Percentiles rank a stretch among this genome's conserved stretches.
phyloP scores from a whole-genome alignment of 2,329 filamentous ascomycete genomes.

The Nemania abortiva region DNA sequence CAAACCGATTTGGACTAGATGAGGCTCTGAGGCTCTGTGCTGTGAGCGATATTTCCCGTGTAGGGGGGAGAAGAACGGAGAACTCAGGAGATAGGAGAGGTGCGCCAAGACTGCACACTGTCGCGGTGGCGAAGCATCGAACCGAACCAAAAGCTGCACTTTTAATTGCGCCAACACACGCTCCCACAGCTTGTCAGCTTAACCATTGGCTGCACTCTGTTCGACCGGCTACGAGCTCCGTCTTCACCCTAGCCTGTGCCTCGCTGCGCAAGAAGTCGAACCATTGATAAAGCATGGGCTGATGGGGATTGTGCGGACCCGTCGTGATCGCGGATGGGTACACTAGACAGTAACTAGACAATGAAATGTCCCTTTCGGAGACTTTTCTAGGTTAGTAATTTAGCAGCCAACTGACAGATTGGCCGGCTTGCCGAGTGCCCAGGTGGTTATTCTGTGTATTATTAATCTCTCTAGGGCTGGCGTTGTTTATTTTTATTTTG shows the following conservation, averaged over 20 bases:
- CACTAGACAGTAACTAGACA: background rate
- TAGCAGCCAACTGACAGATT: background rate
- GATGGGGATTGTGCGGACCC: slow-evolving; percentile 11
- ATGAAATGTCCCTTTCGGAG: slow-evolving; percentile 12
- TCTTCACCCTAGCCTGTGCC: slow-evolving; percentile 3
- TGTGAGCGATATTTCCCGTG: slow-evolving; percentile 8
- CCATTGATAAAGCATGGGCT: slow-evolving; percentile 17
- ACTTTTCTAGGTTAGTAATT: slow-evolving; percentile 14
- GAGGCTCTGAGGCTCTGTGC: too few relatives aligned
- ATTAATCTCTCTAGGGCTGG: slow-evolving; percentile 37
- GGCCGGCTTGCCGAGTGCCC: background rate
- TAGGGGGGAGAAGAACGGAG: background rate
- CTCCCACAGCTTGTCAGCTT: background rate
- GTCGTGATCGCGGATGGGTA: background rate
- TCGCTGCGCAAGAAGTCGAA: slow-evolving; percentile 15
- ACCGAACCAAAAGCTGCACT: slow-evolving; percentile 6
- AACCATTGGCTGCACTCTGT: background rate
- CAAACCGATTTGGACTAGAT: slow-evolving; percentile 24
- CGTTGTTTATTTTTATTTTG: slow-evolving; percentile 22
- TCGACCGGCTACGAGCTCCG: background rate
- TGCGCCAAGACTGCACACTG: slow-evolving; percentile 26
- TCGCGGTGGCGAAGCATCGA: slow-evolving; percentile 29
- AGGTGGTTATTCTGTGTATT: slow-evolving; percentile 14
- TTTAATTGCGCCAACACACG: slow-evolving; percentile 18
- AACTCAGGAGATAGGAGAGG: slow-evolving; percentile 9